Evolutionary conservation across 2,329 filamentous ascomycete species (phyloP).

Genomic region (Bipolaris oryzae): DNA sequence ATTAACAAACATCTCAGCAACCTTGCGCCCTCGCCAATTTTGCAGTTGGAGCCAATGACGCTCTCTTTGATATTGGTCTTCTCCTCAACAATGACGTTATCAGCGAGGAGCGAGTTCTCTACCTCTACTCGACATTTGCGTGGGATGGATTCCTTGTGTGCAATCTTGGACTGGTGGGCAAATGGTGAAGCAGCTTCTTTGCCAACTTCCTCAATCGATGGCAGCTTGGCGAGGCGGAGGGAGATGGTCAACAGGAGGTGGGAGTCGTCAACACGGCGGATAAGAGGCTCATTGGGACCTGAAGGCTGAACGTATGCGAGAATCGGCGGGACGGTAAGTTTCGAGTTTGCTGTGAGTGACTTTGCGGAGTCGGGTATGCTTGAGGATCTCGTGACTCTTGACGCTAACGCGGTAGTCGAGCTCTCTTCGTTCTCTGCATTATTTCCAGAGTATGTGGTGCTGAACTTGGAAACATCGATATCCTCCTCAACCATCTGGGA

Average conservation of each 20-base stretch:
- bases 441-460: slow-evolving; percentile 54
- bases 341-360: slow-evolving; percentile 36
- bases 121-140: slow-evolving; percentile 80
- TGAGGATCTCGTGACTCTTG: slow-evolving; percentile 42
- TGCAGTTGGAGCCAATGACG: slow-evolving; percentile 85
- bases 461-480: slow-evolving; percentile 60
- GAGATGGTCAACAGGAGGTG: slow-evolving; percentile 81
- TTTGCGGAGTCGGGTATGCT: slow-evolving; percentile 36
- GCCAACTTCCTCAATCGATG: slow-evolving; percentile 69
- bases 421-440: slow-evolving; percentile 13
- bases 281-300: slow-evolving; percentile 64
- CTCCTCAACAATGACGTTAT: slow-evolving; percentile 87
- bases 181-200: slow-evolving; percentile 65
- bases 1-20: slow-evolving; percentile 88
- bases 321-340: slow-evolving; percentile 70
- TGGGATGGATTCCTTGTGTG: slow-evolving; percentile 82
- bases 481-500: slow-evolving; percentile 57
- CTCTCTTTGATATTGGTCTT: slow-evolving; percentile 91
- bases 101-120: slow-evolving; percentile 80
- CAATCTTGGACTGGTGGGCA: slow-evolving; percentile 78
- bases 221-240: slow-evolving; percentile 83
- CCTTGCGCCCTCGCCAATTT: slow-evolving; percentile 84
- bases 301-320: slow-evolving; percentile 81
- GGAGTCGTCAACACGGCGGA: slow-evolving; percentile 87
- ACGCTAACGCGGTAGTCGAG: slow-evolving; percentile 38